Evolutionary conservation across 2,329 filamentous ascomycete species (phyloP).

Genomic region (Aspergillus intermedius): DNA sequence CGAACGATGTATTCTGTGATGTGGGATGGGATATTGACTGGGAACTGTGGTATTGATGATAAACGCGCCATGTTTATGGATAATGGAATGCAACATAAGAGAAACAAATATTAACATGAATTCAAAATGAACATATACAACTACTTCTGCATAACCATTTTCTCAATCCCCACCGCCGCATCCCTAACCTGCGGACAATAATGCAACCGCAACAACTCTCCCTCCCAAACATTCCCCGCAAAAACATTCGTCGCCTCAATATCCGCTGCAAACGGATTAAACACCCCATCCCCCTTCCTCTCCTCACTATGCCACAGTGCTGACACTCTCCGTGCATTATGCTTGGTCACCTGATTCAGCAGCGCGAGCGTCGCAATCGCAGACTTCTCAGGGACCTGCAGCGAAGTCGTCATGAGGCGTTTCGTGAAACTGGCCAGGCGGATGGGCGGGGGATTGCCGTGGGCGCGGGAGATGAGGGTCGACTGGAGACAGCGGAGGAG

Average conservation of each 20-base stretch:
- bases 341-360: constrained; percentile 69
- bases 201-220: constrained; percentile 75
- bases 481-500: constrained; percentile 79
- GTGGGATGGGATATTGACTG: no score
- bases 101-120: neutral
- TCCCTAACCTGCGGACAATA: constrained; percentile 83
- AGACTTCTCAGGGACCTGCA: constrained; percentile 89
- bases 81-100: neutral
- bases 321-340: constrained; percentile 73
- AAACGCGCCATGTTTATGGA: neutral
- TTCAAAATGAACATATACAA: neutral
- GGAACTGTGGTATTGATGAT: no score
- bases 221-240: constrained; percentile 86
- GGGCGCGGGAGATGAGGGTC: constrained; percentile 71
- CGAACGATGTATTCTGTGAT: no score
- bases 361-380: constrained; percentile 72
- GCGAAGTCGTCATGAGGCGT: constrained; percentile 71
- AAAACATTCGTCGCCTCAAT: constrained; percentile 87
- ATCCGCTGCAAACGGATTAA: constrained; percentile 64
- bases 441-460: constrained; percentile 67
- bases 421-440: constrained; percentile 90
- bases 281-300: constrained; percentile 81
- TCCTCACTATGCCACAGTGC: constrained; percentile 95
- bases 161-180: constrained; percentile 63
- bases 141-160: constrained; percentile 43